Conservation (phyloP, 1,139 yeast genomes). For the Debaryomycetaceae sp. region DNA sequence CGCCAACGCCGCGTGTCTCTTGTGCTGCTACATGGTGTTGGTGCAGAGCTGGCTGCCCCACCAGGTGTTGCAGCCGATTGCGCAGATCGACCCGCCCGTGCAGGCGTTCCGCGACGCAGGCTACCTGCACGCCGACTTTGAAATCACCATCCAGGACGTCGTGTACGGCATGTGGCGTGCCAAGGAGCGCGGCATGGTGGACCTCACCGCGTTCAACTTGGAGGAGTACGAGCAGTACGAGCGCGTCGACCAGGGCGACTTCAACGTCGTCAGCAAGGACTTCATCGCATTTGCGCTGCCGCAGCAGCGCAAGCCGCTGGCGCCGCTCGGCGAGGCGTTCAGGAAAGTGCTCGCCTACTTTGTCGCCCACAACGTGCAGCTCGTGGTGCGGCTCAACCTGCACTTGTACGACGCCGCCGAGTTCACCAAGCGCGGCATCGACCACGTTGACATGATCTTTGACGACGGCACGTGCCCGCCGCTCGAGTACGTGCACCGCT, state of each 20-base stretch:
- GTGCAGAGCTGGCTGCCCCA: constrained; percentile 99
- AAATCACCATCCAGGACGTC: constrained; percentile 86
- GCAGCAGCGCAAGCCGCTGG: constrained; percentile 43
- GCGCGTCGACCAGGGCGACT: constrained; percentile 95
- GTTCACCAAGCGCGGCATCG: constrained; percentile 77
- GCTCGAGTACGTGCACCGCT: constrained; percentile 84
- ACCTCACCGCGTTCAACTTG: constrained; percentile 79
- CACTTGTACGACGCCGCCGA: constrained; percentile 82
- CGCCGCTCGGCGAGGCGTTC: constrained; percentile 61
- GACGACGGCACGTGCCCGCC: constrained; percentile 99
- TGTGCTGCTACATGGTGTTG: constrained; percentile 91
- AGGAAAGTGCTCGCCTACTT: constrained; percentile 77
- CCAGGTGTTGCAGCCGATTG: constrained; percentile 89
- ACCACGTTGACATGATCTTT: constrained; percentile 90
- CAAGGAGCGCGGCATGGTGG: constrained; percentile 87
- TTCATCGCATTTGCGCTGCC: constrained; percentile 98
- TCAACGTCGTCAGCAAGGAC: constrained; percentile 85
- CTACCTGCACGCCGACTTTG: constrained; percentile 91
- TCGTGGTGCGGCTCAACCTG: constrained; percentile 89
- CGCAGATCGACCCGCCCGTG: constrained; percentile 90
- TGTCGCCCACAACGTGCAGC: constrained; percentile 64
- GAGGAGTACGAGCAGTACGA: constrained; percentile 95
- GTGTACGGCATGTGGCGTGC: constrained; percentile 98
- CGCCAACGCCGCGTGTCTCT: constrained; percentile 89
- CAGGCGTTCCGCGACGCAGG: constrained; percentile 97